Conservation (phyloP, 2,329 filamentous ascomycete species). For the Ascochyta rabiei region DNA sequence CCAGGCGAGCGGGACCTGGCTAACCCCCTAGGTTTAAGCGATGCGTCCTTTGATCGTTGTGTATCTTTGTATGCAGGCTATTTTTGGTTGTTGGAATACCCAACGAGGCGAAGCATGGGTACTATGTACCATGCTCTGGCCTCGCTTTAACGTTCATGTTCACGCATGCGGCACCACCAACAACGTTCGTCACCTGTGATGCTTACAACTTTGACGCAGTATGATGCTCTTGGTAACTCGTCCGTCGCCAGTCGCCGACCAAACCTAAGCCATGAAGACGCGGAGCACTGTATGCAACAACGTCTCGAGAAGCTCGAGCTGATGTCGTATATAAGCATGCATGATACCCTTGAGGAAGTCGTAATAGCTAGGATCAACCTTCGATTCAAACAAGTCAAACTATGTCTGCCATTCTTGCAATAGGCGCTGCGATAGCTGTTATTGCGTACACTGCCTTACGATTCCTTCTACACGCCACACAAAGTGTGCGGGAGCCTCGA, state of each 20-base stretch:
- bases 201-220: neutral
- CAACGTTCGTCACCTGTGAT: neutral
- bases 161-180: slow-evolving; percentile 9
- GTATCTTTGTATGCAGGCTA: neutral
- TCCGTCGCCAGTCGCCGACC: slow-evolving; percentile 5
- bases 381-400: neutral
- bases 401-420: too few species aligned
- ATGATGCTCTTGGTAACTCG: slow-evolving; percentile 9
- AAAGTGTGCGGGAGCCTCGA: slow-evolving; percentile 1
- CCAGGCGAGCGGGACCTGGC: neutral
- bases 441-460: neutral
- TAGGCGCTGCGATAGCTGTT: neutral
- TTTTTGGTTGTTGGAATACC: neutral
- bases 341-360: neutral
- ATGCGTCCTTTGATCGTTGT: neutral
- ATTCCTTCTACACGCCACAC: neutral
- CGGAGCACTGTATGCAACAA: neutral
- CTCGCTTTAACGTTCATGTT: slow-evolving; percentile 3
- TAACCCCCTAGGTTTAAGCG: neutral
- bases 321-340: slow-evolving; percentile 1
- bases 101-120: neutral
- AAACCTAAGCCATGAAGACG: neutral
- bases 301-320: too few species aligned
- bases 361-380: neutral
- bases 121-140: neutral